phyloP scores from a whole-genome alignment of 2,329 filamentous ascomycete genomes.

The Endocalyx cinctus region DNA sequence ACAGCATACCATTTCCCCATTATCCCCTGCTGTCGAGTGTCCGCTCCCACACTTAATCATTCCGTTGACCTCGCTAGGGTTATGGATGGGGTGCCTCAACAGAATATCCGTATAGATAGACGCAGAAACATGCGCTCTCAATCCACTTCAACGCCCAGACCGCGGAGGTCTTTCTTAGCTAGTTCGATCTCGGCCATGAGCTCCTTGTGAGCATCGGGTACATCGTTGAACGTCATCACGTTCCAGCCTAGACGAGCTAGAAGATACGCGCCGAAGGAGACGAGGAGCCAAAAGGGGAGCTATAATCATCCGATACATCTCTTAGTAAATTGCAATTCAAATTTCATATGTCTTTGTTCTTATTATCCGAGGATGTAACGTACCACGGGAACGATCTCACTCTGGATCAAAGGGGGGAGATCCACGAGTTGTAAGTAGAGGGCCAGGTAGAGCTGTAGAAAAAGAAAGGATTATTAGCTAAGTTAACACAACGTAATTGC shows the following conservation, averaged over 20 bases:
- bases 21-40: too few species aligned
- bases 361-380: constrained; percentile 29
- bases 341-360: constrained; percentile 4
- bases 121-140: too few species aligned
- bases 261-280: constrained; percentile 87
- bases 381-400: constrained; percentile 86
- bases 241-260: constrained; percentile 89
- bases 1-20: too few species aligned
- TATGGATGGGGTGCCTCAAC: too few species aligned
- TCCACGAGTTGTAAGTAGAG: constrained; percentile 81
- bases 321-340: too few species aligned
- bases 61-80: too few species aligned
- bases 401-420: constrained; percentile 70
- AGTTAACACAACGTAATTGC: not conserved
- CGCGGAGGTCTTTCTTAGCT: constrained; percentile 69
- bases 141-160: constrained; percentile 75
- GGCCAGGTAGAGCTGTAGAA: constrained; percentile 76
- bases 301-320: too few species aligned
- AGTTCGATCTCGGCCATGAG: constrained; percentile 78
- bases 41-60: too few species aligned
- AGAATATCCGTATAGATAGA: too few species aligned
- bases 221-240: constrained; percentile 94
- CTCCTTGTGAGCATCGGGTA: constrained; percentile 84
- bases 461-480: constrained; percentile 3
- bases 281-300: constrained; percentile 90